These are phyloP conservation scores for Suillus subaureus DNA, from an alignment of 768 basidiomycete species.

Conservation along the genomic window DNA sequence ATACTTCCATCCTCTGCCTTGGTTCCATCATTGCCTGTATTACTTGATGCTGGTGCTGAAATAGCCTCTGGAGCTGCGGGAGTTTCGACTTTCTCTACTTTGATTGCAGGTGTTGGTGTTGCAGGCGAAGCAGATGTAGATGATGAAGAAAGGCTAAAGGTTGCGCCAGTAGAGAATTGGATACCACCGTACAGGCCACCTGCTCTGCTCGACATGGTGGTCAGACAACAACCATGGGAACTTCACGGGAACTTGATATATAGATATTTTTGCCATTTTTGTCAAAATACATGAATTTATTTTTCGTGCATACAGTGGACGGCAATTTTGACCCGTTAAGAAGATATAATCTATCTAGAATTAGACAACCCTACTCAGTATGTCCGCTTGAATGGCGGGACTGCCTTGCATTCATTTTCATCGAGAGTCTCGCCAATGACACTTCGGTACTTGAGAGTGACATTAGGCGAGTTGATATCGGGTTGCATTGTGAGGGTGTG, in stretches of 20 bases:
- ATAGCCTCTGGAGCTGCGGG: slow-evolving; percentile 22
- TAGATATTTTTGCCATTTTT: not conserved
- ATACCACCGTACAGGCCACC: slow-evolving; percentile 88
- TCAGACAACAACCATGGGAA: slow-evolving; percentile 10
- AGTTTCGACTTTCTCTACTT: slow-evolving; percentile 22
- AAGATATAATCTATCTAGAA: not conserved
- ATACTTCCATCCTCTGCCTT: slow-evolving; percentile 28
- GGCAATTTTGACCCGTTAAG: not conserved
- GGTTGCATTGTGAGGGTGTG: slow-evolving; percentile 94
- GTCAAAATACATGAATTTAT: not conserved
- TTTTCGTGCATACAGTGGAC: not conserved
- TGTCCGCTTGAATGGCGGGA: slow-evolving; percentile 97
- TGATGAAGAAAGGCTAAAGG: slow-evolving; percentile 47
- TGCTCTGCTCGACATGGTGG: slow-evolving; percentile 73
- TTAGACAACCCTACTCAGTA: slow-evolving; percentile 49
- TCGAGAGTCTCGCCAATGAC: slow-evolving; percentile 90
- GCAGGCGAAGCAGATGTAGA: slow-evolving; percentile 37
- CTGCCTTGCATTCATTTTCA: slow-evolving; percentile 94
- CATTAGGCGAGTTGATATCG: slow-evolving; percentile 74
- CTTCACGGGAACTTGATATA: not conserved
- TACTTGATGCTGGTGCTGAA: slow-evolving; percentile 21
- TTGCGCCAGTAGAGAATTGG: slow-evolving; percentile 74
- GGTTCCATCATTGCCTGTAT: slow-evolving; percentile 29
- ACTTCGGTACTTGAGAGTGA: slow-evolving; percentile 84
- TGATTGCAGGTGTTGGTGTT: slow-evolving; percentile 21